Percentiles rank a stretch among this genome's conserved stretches.
These are phyloP conservation scores for Cercospora beticola DNA, from an alignment of 2,329 filamentous ascomycete genomes.

Conservation along the genomic window DNA sequence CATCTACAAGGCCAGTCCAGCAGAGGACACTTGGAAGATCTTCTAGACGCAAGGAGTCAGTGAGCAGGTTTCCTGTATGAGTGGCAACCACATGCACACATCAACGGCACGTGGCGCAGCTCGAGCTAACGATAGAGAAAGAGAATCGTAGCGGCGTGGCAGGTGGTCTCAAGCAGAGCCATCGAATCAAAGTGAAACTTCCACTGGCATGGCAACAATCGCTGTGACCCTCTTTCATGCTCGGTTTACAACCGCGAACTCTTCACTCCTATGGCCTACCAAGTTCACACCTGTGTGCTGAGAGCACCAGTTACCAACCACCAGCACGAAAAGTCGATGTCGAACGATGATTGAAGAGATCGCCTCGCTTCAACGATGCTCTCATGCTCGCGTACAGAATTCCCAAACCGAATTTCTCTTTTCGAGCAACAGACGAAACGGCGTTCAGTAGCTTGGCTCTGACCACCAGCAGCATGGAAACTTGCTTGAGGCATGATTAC, in stretches of 20 bases:
- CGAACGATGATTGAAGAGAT: neutral
- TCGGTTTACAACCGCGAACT: neutral
- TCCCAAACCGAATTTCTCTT: neutral
- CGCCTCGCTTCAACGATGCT: neutral
- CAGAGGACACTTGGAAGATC: neutral
- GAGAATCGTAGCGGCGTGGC: neutral
- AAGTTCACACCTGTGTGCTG: neutral
- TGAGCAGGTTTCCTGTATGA: neutral
- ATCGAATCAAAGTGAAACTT: neutral
- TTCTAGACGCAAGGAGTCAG: neutral
- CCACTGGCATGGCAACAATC: neutral
- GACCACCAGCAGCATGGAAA: neutral
- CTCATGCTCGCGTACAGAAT: neutral
- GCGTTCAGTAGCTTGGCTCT: neutral
- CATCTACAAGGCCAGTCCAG: neutral
- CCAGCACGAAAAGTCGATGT: neutral
- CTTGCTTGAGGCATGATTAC: neutral
- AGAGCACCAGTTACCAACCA: neutral
- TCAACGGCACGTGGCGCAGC: neutral
- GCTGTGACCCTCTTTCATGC: neutral
- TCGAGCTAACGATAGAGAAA: neutral
- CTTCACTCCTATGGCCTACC: neutral
- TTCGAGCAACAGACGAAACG: neutral
- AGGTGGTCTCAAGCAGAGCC: neutral
- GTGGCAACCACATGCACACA: neutral